Evolutionary conservation across 192 early-diverging fungal genomes (phyloP), one percentile per base, ranked within the genome.

Genomic region (Podila verticillata): DNA sequence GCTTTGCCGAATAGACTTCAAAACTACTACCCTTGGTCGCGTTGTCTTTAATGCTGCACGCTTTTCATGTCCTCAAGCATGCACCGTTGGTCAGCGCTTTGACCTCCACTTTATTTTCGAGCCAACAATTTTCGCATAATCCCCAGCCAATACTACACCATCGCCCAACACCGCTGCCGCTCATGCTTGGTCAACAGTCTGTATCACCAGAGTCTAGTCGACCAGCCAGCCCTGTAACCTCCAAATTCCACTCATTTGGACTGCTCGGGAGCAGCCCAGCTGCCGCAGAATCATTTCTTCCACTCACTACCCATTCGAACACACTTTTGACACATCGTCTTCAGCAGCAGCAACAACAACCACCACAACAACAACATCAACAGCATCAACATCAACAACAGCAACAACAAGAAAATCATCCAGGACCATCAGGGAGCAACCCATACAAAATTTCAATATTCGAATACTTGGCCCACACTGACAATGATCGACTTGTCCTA

Each of bases 61-160:
- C 79, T 7, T 69, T 84, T 44, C 77, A 84, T 56, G 79, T 84
- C 13, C 74, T 84, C 10, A 79, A 74, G 39, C 61, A 84, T 34
- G 68, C 75, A 12, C 77, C 77, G 0, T 62, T 84, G 8, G 83
- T 84, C 9, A 80, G 72, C 2, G 72, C 77, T 0, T 34, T 81
- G 57, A 39, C 79, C 3, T 79, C 77, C 7, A 81, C 79, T 32
- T 47, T 84, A 20, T 84, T 84, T 24, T 81, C 83, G 7, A 75
- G 75, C 36, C 77, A 80, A 28, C 65, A 68, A 17, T 65, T 60
- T 47, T 49, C 63, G 24, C 73, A 58, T 39, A 39, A 6, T 19
- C 31, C 22, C 4, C 26, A 6, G 49, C 48, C 66, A 59, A 15
- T 56, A 48, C 22, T 63, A 39, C 58, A 68, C 31, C 1, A 17